Evolutionary conservation across 2,329 filamentous ascomycete genomes (phyloP), one percentile per base, ranked within the genome.

Genomic region (Lachnellula cervina): DNA sequence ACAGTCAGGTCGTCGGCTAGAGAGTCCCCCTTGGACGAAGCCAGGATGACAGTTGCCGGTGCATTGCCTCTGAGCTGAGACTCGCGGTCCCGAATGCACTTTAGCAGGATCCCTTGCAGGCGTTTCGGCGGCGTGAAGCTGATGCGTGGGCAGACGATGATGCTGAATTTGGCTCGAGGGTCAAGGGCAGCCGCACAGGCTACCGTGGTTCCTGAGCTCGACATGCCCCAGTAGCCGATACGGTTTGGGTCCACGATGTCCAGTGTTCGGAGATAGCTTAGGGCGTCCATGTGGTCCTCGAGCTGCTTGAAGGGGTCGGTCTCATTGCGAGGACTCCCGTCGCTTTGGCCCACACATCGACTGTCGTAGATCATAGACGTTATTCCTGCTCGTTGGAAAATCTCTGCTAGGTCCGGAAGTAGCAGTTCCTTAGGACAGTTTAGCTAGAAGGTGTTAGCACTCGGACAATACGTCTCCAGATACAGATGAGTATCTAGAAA

Each of bases 131-230:
- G 44, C 9, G 21, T 23, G 17, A 49, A 59, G 13, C 35, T 17
- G 5, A 51, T n/a, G 11, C 66, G 32, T 2, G 66, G 66, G 32
- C 54, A 60, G 11, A 69, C 49, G 6, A 64, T 59, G 11, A 72
- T 55, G 4, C 73, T 70, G 21, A 64, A 66, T 52, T 72, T 73
- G 35, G 73, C 69, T 40, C 73, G 62, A 16, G 65, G 65, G 57
- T 76, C 74, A 1, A 70, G 59, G 7, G 73, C 73, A n/a, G 68
- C 73, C 23, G 73, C 67, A 25, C 60, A 65, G 1, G 75, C 57
- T 5, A 71, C 70, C 56, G 74, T 67, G 11, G 69, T 71, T n/a
- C 70, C 72, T 43, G 63, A 63, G 57, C 72, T 70, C 16, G 67
- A 68, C 43, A 63, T 62, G 4, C 73, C 73, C 70, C 71, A 75